Evolutionary conservation across 129 eudicot genomes (phyloP), one percentile per base, ranked within the genome.

Genomic region (Chrysanthemum seticuspe): DNA sequence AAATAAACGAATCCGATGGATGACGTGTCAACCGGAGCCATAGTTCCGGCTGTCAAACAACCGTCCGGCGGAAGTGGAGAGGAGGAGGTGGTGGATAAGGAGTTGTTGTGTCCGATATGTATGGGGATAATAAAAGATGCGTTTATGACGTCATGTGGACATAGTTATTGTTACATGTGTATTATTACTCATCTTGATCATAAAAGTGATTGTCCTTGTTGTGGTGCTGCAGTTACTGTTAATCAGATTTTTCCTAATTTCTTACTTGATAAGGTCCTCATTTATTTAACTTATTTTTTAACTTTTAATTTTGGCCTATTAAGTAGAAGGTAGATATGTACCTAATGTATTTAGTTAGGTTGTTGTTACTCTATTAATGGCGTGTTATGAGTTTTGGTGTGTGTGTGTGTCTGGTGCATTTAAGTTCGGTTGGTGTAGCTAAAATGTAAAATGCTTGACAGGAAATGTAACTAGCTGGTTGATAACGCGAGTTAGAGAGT

Each of bases 111-210:
- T 49, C 97, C 98, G 57, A 94, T 94, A 7, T 94, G 98, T 84
- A 90, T 94, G 87, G 96, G 90, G 80, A 83, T 87, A 45, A 90
- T 94, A 6, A 90, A 79, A 81, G 97, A 86, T 53, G 98, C 97
- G 14, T 94, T 94, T 8, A 60, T 90, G 4, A 94, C 98, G 56
- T 81, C 98, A 5, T 94, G 98, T 49, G 98, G 98, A 47, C 98
- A 94, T 73, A 94, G 97, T 63, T 94, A 83, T 59, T 94, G 98
- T 68, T 93, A 87, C 68, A 90, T 84, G 85, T 93, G 98, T 52
- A 93, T 93, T n/a, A 67, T 83, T 10, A 90, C 96, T 58, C 98
- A 93, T 72, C 89, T 93, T 52, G 79, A 82, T 23, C 84, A 84
- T 71, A 93, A 90, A 79, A 80, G 78, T 14, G 96, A 93, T 63